These are phyloP conservation scores for Phaeophleospora eucalypticola DNA, from an alignment of 2,329 filamentous ascomycete species.

Conservation along the genomic window DNA sequence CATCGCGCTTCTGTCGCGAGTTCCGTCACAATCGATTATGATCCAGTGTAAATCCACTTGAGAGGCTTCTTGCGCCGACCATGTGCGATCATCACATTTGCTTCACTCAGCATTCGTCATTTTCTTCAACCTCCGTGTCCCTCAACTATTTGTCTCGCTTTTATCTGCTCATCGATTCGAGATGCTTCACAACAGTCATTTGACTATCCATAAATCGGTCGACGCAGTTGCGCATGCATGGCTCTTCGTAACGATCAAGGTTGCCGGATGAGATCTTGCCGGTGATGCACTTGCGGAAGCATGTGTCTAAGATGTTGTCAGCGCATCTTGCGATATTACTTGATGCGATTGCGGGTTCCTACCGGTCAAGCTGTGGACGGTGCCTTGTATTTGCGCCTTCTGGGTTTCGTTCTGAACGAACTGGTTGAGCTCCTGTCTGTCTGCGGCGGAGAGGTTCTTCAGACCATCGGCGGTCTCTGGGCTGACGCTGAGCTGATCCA, in stretches of 20 bases:
- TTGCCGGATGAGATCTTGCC: conserved; percentile 65
- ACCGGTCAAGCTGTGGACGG: conserved; percentile 23
- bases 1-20: too few relatives aligned
- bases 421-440: conserved; percentile 77
- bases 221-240: conserved; percentile 87
- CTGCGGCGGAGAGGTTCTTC: conserved; percentile 27
- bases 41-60: too few relatives aligned
- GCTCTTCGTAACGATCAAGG: conserved; percentile 73
- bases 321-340: background rate
- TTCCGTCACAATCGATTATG: too few relatives aligned
- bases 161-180: conserved; percentile 56
- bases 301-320: conserved; percentile 37
- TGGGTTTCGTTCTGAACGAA: conserved; percentile 82
- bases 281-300: conserved; percentile 92
- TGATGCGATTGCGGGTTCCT: background rate
- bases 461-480: conserved; percentile 25
- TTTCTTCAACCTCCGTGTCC: too few relatives aligned
- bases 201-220: conserved; percentile 91
- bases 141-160: background rate
- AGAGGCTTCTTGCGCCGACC: too few relatives aligned
- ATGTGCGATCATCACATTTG: too few relatives aligned
- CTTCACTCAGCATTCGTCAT: too few relatives aligned
- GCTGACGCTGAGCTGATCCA: conserved; percentile 28
- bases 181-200: conserved; percentile 75
- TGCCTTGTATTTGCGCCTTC: conserved; percentile 65